Evolutionary conservation across 2,329 filamentous ascomycete genomes (phyloP).

Genomic region (Albifimbria verrucaria): DNA sequence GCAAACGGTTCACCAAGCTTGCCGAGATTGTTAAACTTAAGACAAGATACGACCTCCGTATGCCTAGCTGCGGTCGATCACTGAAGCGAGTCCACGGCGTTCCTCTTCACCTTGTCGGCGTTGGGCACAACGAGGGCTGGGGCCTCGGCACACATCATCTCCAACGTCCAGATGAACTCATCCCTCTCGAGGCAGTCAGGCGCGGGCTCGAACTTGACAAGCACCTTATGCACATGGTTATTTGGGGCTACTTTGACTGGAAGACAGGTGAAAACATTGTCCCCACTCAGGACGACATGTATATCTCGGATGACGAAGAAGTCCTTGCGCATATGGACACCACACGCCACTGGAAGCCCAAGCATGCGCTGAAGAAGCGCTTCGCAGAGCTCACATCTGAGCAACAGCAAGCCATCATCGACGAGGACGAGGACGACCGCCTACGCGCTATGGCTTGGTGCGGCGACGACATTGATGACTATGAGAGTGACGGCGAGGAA

Average conservation of each 20-base stretch:
- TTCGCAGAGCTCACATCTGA: conserved; percentile 34
- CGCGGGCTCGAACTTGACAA: conserved; percentile 51
- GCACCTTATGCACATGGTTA: conserved; percentile 53
- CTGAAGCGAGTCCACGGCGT: conserved; percentile 45
- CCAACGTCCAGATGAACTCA: conserved; percentile 53
- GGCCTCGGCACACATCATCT: conserved; percentile 45
- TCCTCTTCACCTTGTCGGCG: conserved; percentile 48
- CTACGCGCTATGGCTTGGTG: conserved; percentile 32
- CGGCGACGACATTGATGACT: conserved; percentile 11
- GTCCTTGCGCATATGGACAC: conserved; percentile 28
- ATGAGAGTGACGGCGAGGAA: conserved; percentile 11
- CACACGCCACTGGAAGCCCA: conserved; percentile 37
- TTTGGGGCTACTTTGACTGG: conserved; percentile 61
- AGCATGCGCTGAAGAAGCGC: conserved; percentile 42
- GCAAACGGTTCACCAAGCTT: conserved; percentile 45
- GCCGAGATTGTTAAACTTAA: conserved; percentile 54
- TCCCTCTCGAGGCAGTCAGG: conserved; percentile 52
- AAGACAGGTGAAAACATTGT: conserved; percentile 47
- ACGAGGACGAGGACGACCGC: conserved; percentile 30
- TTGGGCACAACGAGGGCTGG: conserved; percentile 54
- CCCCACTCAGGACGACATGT: conserved; percentile 47
- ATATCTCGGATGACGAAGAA: conserved; percentile 46
- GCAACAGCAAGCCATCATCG: conserved; percentile 35
- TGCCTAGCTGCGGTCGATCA: conserved; percentile 24
- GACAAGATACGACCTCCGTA: conserved; percentile 53